These are phyloP conservation scores for Epichloe glyceriae DNA, from an alignment of 2,329 filamentous ascomycete species.

Conservation along the genomic window DNA sequence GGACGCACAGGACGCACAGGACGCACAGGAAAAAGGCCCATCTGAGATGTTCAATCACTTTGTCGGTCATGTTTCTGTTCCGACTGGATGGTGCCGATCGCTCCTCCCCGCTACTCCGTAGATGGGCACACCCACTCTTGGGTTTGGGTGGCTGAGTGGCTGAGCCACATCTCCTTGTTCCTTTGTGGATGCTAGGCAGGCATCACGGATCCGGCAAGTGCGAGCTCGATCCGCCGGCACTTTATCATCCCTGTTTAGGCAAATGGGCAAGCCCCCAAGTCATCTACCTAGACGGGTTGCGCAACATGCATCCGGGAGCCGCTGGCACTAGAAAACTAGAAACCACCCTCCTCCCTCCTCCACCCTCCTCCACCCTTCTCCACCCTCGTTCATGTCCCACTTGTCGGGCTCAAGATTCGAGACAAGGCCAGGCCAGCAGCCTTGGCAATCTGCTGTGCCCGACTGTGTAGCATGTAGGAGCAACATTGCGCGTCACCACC, in stretches of 20 bases:
- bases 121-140: no score
- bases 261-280: no score
- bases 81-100: neutral
- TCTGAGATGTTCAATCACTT: neutral
- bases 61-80: no score
- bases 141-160: neutral
- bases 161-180: neutral
- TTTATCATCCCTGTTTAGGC: no score
- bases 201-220: no score
- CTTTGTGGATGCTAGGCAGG: neutral
- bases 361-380: no score
- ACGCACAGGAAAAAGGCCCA: neutral
- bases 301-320: neutral
- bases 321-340: neutral
- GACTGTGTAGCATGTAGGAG: neutral
- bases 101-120: no score
- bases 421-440: neutral
- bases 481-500: neutral
- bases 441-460: slow-evolving; percentile 3
- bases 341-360: no score
- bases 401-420: neutral
- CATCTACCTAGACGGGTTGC: no score
- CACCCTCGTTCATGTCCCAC: neutral
- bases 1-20: neutral
- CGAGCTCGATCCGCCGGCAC: no score